Conservation (phyloP, 176 grass and related monocot genomes). For the Oryza meyeriana region DNA sequence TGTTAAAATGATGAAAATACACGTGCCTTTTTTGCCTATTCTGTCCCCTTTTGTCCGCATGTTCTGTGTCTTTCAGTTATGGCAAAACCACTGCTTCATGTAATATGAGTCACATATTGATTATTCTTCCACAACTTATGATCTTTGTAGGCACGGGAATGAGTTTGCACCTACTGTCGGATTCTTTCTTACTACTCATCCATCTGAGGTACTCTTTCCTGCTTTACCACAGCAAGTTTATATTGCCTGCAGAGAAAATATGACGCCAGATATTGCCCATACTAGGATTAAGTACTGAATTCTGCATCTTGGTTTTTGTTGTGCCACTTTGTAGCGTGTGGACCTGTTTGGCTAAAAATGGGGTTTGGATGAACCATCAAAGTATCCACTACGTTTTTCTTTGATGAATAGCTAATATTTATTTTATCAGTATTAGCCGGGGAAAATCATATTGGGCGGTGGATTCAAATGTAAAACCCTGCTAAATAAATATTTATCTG, state of each 20-base stretch:
- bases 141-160: constrained; percentile 50
- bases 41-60: neutral
- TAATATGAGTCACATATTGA: neutral
- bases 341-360: neutral
- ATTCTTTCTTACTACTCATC: constrained; percentile 59
- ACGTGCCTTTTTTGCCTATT: neutral
- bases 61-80: neutral
- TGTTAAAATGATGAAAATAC: neutral
- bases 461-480: neutral
- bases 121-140: neutral
- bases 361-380: neutral
- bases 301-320: neutral
- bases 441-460: neutral
- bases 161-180: constrained; percentile 75
- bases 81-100: neutral
- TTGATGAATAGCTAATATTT: neutral
- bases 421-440: neutral
- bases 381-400: neutral
- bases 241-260: neutral
- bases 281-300: neutral
- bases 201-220: constrained; percentile 52
- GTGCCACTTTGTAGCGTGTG: neutral
- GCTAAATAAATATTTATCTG: neutral
- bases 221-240: neutral
- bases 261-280: neutral